phyloP scores from a whole-genome alignment of 257 asterid species.

The Gentiana straminea region DNA sequence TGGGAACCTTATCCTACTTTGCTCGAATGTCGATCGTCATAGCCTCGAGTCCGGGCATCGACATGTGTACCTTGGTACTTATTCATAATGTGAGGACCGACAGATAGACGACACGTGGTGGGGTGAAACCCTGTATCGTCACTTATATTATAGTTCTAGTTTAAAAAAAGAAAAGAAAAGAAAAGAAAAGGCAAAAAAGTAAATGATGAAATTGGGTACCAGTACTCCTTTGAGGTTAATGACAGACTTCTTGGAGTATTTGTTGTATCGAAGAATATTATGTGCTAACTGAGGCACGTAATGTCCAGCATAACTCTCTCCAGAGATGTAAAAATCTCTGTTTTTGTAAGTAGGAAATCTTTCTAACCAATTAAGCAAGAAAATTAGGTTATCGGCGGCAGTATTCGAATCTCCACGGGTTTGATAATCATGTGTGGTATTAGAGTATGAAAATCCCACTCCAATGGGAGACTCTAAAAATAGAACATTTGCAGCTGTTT shows the following conservation, averaged over 20 bases:
- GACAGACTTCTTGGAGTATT: slow-evolving; percentile 26
- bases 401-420: slow-evolving; percentile 46
- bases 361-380: slow-evolving; percentile 59
- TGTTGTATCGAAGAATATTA: slow-evolving; percentile 40
- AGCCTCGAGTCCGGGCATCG: too few species aligned
- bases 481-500: slow-evolving; percentile 61
- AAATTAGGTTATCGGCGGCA: slow-evolving; percentile 41
- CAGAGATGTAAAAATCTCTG: slow-evolving; percentile 48
- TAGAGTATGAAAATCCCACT: slow-evolving; percentile 77
- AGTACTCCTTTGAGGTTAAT: slow-evolving; percentile 72
- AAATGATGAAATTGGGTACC: slow-evolving; percentile 21
- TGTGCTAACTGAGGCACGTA: slow-evolving; percentile 76
- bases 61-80: too few species aligned
- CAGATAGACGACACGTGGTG: not conserved
- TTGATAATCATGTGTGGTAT: slow-evolving; percentile 37
- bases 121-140: too few species aligned
- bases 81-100: too few species aligned
- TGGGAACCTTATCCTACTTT: too few species aligned
- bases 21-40: too few species aligned
- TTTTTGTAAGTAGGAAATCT: slow-evolving; percentile 58
- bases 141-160: too few species aligned
- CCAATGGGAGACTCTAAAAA: slow-evolving; percentile 80
- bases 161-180: too few species aligned
- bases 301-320: slow-evolving; percentile 80
- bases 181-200: too few species aligned